phyloP scores from a whole-genome alignment of 257 asterid species.

The Fraxinus pennsylvanica region DNA sequence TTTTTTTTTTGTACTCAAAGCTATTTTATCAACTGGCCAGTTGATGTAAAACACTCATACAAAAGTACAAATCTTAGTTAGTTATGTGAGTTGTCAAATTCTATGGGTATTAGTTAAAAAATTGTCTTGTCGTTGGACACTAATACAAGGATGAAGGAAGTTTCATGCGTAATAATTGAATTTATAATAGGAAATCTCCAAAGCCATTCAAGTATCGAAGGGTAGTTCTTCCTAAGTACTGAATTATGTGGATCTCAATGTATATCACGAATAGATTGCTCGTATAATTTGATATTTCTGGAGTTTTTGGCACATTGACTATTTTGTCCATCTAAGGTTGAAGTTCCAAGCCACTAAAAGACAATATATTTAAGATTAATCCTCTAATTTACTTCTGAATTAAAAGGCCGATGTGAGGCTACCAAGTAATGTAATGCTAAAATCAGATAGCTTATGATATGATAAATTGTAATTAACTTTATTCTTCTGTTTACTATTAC shows the following conservation, averaged over 20 bases:
- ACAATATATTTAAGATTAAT: background rate
- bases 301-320: background rate
- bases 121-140: background rate
- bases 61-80: background rate
- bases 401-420: background rate
- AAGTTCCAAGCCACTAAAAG: background rate
- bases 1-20: background rate
- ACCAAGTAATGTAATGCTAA: conserved; percentile 1
- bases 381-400: background rate
- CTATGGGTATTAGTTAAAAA: too few relatives aligned
- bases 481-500: background rate
- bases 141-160: background rate
- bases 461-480: background rate
- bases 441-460: background rate
- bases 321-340: background rate
- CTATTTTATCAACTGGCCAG: too few relatives aligned
- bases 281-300: background rate
- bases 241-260: conserved; percentile 15
- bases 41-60: background rate
- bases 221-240: background rate
- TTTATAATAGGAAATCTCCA: background rate
- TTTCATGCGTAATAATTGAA: too few relatives aligned
- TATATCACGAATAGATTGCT: background rate
- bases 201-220: background rate
- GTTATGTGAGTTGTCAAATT: background rate